Evolutionary conservation across 2,329 filamentous ascomycete species (phyloP).

Genomic region (Sporothrix humicola): DNA sequence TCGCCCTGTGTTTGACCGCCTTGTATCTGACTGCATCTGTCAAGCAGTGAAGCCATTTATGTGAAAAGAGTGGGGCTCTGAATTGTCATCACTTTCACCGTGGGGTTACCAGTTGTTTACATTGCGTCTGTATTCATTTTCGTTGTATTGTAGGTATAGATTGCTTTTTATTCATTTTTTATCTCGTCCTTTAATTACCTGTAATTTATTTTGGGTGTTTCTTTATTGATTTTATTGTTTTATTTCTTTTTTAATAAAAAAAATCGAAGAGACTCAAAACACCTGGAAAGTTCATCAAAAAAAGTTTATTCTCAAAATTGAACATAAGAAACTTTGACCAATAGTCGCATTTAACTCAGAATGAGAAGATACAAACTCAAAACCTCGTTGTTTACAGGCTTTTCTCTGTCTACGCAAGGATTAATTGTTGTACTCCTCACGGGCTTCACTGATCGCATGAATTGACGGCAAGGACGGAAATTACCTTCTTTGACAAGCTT

Average conservation of each 20-base stretch:
- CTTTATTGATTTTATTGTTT: not conserved
- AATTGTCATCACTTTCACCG: not conserved
- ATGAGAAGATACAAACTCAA: too few species aligned
- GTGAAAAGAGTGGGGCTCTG: not conserved
- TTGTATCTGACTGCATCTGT: not conserved
- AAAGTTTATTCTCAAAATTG: too few species aligned
- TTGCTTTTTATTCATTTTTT: not conserved
- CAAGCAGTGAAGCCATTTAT: not conserved
- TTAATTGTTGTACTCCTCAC: too few species aligned
- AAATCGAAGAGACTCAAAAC: too few species aligned
- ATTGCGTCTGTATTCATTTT: not conserved
- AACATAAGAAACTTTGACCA: too few species aligned
- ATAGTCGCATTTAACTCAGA: too few species aligned
- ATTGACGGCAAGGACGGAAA: not conserved
- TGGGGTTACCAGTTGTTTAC: not conserved
- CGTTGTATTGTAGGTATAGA: not conserved
- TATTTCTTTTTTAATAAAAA: not conserved
- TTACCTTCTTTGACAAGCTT: not conserved
- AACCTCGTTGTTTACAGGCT: too few species aligned
- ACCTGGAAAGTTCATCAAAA: too few species aligned
- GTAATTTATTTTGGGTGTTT: too few species aligned
- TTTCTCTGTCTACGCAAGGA: too few species aligned
- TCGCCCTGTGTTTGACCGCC: not conserved
- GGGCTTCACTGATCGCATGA: conserved; percentile 5
- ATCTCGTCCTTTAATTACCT: not conserved